Percentiles rank a stretch among this genome's conserved stretches.
phyloP scores from a whole-genome alignment of 139 green algal genomes.

The Coelastrella sp. region DNA sequence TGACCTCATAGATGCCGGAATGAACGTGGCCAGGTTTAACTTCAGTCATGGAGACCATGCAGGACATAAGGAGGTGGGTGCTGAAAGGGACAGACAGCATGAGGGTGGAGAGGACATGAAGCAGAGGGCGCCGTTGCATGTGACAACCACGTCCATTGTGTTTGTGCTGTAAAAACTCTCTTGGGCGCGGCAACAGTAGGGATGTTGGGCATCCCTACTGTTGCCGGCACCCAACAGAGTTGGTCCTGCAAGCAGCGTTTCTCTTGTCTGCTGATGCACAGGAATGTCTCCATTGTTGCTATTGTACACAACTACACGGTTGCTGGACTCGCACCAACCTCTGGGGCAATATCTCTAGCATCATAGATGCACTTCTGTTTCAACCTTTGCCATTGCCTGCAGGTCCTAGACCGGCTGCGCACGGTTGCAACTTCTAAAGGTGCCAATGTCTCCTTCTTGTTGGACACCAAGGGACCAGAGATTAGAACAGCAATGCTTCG shows the following conservation, averaged over 20 bases:
- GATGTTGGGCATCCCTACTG: too few relatives aligned
- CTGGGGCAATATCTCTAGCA: not conserved
- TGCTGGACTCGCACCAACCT: too few relatives aligned
- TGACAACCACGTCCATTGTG: too few relatives aligned
- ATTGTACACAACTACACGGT: too few relatives aligned
- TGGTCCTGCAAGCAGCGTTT: too few relatives aligned
- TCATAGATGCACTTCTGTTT: not conserved
- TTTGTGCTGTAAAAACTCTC: too few relatives aligned
- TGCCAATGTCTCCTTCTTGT: conserved; percentile 50
- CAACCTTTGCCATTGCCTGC: not conserved
- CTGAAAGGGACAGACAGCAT: not conserved
- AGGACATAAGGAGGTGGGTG: conserved; percentile 60
- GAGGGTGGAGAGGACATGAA: not conserved
- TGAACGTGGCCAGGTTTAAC: conserved; percentile 98
- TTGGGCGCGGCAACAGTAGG: too few relatives aligned
- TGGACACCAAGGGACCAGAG: conserved; percentile 79
- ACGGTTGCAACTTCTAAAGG: conserved; percentile 32
- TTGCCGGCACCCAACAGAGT: too few relatives aligned
- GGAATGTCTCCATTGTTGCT: too few relatives aligned
- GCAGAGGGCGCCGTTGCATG: too few relatives aligned
- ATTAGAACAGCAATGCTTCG: conserved; percentile 74
- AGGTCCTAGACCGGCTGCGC: conserved; percentile 40
- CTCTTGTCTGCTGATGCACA: too few relatives aligned
- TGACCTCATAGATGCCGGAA: conserved; percentile 86
- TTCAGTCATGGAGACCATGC: conserved; percentile 91